A percentile compares a stretch with the other conserved stretches of the same genome.
phyloP scores from a whole-genome alignment of 1,139 yeast genomes.

The Pichia sp. region DNA sequence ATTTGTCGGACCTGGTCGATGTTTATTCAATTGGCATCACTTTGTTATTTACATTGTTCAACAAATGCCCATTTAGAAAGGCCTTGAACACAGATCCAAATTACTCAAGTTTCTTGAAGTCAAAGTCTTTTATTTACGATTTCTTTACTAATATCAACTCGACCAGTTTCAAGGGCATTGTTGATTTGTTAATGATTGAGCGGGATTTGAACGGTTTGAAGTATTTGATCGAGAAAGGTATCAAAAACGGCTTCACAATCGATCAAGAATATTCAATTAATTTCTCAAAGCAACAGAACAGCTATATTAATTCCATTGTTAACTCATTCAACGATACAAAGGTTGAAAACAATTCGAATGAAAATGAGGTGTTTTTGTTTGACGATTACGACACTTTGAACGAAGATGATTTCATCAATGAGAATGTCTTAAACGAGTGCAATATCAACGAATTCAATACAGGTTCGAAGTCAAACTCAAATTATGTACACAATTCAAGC shows the following conservation, averaged over 20 bases:
- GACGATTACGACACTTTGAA: conserved; percentile 23
- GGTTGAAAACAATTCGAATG: conserved; percentile 6
- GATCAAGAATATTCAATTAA: conserved; percentile 32
- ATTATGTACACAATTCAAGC: conserved; percentile 11
- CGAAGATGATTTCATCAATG: conserved; percentile 10
- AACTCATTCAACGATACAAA: conserved; percentile 12
- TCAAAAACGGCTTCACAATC: conserved; percentile 27
- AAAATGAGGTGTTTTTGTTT: conserved; percentile 31
- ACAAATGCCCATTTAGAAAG: conserved; percentile 38
- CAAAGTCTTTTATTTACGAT: conserved; percentile 30
- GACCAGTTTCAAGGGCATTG: conserved; percentile 27
- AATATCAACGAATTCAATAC: neutral
- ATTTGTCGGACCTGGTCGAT: conserved; percentile 63
- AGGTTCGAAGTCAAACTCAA: neutral
- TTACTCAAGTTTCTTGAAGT: conserved; percentile 26
- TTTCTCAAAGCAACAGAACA: conserved; percentile 18
- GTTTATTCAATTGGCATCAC: conserved; percentile 84
- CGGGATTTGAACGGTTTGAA: conserved; percentile 27
- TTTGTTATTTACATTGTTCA: conserved; percentile 46
- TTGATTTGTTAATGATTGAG: conserved; percentile 26
- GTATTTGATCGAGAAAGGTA: conserved; percentile 22
- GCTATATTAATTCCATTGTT: conserved; percentile 16
- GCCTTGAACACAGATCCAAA: conserved; percentile 29
- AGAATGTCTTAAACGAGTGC: conserved; percentile 3
- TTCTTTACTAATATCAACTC: conserved; percentile 31